A percentile compares a stretch with the other conserved stretches of the same genome.
phyloP scores from a whole-genome alignment of 2,329 filamentous ascomycete species.

The Aspergillus sp. region DNA sequence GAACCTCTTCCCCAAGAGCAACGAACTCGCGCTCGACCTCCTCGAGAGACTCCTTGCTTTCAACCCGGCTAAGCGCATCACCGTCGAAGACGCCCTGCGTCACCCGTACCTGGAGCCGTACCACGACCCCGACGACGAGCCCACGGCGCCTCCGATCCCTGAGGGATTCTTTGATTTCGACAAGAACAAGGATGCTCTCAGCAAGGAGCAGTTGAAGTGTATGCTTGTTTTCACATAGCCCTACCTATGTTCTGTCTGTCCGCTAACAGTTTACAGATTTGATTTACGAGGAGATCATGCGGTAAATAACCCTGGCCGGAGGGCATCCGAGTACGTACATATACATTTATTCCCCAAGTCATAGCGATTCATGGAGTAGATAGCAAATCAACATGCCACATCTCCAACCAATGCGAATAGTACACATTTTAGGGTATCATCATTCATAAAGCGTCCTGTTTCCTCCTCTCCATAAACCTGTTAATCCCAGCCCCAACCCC shows the following conservation, averaged over 20 bases:
- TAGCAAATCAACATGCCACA: neutral
- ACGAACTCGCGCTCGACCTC: conserved; percentile 86
- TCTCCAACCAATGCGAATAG: too few species aligned
- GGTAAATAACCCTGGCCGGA: conserved; percentile 34
- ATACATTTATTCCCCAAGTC: too few species aligned
- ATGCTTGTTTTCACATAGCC: conserved; percentile 15
- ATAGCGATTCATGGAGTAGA: conserved; percentile 1
- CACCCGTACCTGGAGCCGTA: conserved; percentile 98
- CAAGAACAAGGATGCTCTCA: conserved; percentile 98
- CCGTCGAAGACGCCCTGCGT: conserved; percentile 91
- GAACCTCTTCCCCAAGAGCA: conserved; percentile 96
- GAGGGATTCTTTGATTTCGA: conserved; percentile 99
- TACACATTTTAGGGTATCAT: neutral
- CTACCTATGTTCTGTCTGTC: conserved; percentile 11
- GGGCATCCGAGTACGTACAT: neutral
- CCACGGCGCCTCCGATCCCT: conserved; percentile 89
- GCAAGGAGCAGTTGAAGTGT: conserved; percentile 97
- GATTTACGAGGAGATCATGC: conserved; percentile 96
- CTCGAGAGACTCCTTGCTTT: conserved; percentile 94
- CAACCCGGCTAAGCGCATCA: conserved; percentile 97
- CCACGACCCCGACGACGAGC: conserved; percentile 97
- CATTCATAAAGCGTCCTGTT: neutral
- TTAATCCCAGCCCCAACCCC: conserved; percentile 64
- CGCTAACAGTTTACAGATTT: conserved; percentile 44
- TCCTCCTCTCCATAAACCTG: conserved; percentile 31